These are phyloP conservation scores for Beauveria varroae DNA, from an alignment of 2,329 filamentous ascomycete species.

Conservation along the genomic window DNA sequence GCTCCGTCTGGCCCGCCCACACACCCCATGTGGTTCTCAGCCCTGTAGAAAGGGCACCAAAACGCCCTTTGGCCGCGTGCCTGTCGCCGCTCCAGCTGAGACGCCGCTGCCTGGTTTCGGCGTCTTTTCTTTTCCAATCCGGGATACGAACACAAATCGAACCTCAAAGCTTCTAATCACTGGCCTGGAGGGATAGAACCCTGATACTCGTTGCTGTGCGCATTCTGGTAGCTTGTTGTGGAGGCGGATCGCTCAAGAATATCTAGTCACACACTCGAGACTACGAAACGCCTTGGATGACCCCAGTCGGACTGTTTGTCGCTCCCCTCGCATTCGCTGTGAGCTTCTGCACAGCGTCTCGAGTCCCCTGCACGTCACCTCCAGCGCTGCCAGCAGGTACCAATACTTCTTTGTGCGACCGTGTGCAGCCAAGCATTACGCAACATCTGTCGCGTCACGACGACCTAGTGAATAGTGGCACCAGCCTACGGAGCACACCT, in stretches of 20 bases:
- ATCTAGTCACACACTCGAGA: not conserved
- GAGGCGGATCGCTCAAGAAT: not conserved
- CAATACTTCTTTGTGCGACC: not conserved
- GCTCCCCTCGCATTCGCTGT: not conserved
- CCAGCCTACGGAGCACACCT: too few relatives aligned
- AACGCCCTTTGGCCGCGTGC: not conserved
- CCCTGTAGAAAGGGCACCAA: slow-evolving; percentile 6
- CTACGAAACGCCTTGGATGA: not conserved
- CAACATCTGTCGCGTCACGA: not conserved
- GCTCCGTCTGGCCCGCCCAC: not conserved
- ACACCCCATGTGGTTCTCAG: slow-evolving; percentile 9
- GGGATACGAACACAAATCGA: not conserved
- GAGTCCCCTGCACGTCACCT: not conserved
- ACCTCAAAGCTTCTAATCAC: not conserved
- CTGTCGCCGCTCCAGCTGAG: slow-evolving; percentile 1
- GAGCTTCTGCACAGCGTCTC: not conserved
- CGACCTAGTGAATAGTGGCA: not conserved
- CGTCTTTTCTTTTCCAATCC: not conserved
- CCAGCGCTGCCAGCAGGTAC: not conserved
- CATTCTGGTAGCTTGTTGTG: not conserved
- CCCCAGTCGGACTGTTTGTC: not conserved
- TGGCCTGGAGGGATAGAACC: not conserved
- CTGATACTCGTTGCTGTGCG: not conserved
- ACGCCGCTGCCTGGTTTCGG: slow-evolving; percentile 6
- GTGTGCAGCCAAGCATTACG: slow-evolving; percentile 1